phyloP scores from a whole-genome alignment of 805 yeast genomes.

The Tetrapisispora phaffii region DNA sequence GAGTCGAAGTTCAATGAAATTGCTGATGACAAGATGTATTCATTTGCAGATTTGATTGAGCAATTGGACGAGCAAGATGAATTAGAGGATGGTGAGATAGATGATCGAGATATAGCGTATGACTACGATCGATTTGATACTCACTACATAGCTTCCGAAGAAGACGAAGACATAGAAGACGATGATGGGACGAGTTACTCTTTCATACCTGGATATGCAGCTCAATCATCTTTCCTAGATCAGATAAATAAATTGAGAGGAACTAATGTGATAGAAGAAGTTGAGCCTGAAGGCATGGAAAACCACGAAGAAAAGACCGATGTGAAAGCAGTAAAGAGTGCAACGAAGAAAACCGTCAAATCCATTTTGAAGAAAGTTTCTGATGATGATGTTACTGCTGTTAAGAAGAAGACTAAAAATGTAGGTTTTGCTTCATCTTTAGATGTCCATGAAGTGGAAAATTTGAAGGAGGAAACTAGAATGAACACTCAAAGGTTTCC shows the following conservation, averaged over 20 bases:
- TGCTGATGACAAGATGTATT: conserved; percentile 21
- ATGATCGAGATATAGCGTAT: conserved; percentile 15
- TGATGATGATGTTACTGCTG: background rate
- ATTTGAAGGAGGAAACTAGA: conserved; percentile 24
- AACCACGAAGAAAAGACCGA: background rate
- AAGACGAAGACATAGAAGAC: conserved; percentile 15
- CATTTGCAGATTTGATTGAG: conserved; percentile 27
- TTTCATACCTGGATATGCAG: conserved; percentile 19
- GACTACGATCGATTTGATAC: conserved; percentile 15
- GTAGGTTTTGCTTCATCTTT: conserved; percentile 28
- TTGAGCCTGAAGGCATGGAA: too few relatives aligned
- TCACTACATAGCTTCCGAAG: conserved; percentile 5
- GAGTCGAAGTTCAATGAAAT: conserved; percentile 8
- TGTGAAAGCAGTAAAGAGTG: background rate
- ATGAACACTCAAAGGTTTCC: conserved; percentile 21
- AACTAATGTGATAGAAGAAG: background rate
- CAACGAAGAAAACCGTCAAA: background rate
- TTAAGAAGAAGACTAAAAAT: conserved; percentile 15
- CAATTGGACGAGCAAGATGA: conserved; percentile 26
- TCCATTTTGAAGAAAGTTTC: background rate
- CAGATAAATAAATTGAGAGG: conserved; percentile 19
- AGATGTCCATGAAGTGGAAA: conserved; percentile 28
- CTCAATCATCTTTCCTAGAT: conserved; percentile 20
- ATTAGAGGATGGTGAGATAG: conserved; percentile 18
- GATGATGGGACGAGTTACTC: conserved; percentile 7